Base-by-base conservation (phyloP, 345 rosid genomes). In the Camelina laxa region DNA sequence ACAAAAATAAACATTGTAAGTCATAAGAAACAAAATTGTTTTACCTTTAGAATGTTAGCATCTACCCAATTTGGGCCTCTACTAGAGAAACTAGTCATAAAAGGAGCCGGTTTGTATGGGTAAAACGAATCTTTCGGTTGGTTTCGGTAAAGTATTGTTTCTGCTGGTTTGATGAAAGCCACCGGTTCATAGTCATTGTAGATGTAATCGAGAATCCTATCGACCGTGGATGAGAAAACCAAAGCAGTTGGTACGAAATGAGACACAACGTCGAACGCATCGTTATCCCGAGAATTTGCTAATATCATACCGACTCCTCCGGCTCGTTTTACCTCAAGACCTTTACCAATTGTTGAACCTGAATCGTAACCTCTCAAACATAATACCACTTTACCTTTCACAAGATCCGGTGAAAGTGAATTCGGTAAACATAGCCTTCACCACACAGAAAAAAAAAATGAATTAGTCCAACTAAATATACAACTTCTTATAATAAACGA, bases 271-370 rank as follows among this genome's bases (percentile, higher is more conserved):
- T 55, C 0, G 4, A 75, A 0, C 4, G 72, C 84, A 14, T 87
- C 87, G 20, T 65, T 47, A 16, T 47, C 60, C 0, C 36, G 70
- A 16, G 50, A 4, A 67, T 86, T 87, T 33, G 84, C 96, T 38
- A 92, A 50, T 59, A 92, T 77, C 58, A 83, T 76, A 48, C 91
- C 98, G 1, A 24, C 88, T 30, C 89, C 98, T 5, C 94, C 94
- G 0, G 92, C 96, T 58, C 89, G 82, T 79, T 84, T 87, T 47
- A 87, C 94, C 67, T 88, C 96, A 75, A 78, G 15, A 17, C 96
- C 85, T 73, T 88, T 85, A 17, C 42, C 73, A 2, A 86, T 30
- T 83, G 85, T 83, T 38, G 87, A 86, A 4, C 86, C 76, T 39
- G 87, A 85, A 5, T 4, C 35, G 3, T 0, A 20, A 4, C 92